These are phyloP conservation scores for Penicillium sp. DNA, from an alignment of 2,329 filamentous ascomycete species.

Conservation along the genomic window DNA sequence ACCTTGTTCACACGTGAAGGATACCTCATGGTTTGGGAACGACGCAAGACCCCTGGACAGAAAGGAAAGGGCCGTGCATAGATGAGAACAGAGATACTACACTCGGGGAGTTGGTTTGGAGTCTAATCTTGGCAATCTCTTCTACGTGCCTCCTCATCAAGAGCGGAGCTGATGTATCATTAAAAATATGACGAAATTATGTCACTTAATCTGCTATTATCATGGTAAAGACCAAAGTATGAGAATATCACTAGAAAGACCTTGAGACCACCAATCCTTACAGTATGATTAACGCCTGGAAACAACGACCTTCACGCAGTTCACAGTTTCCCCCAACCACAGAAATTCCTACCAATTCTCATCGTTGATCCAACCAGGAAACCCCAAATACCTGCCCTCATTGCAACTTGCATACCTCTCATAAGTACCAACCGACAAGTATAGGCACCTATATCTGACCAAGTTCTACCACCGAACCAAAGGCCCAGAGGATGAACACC, in stretches of 20 bases:
- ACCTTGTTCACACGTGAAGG: conserved; percentile 89
- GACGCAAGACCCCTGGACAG: conserved; percentile 58
- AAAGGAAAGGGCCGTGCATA: conserved; percentile 38
- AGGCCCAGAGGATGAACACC: conserved; percentile 34
- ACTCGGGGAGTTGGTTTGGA: neutral
- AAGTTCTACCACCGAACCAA: conserved; percentile 39
- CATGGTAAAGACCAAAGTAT: neutral
- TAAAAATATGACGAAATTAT: conserved; percentile 17
- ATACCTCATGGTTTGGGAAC: conserved; percentile 96
- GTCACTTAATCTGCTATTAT: neutral
- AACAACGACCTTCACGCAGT: neutral
- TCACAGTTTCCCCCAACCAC: conserved; percentile 42
- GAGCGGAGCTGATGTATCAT: conserved; percentile 11
- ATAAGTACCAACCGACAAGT: conserved; percentile 40
- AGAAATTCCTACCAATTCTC: conserved; percentile 41
- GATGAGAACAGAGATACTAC: neutral
- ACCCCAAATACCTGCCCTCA: conserved; percentile 42
- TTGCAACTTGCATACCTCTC: conserved; percentile 38
- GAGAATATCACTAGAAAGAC: neutral
- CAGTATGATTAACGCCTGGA: neutral
- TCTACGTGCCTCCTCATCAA: neutral
- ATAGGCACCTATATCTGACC: conserved; percentile 35
- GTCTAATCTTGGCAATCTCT: neutral
- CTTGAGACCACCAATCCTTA: neutral
- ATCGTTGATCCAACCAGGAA: conserved; percentile 41